Evolutionary conservation across 2,329 filamentous ascomycete species (phyloP).

Genomic region (Paracoccidioides lutzii): DNA sequence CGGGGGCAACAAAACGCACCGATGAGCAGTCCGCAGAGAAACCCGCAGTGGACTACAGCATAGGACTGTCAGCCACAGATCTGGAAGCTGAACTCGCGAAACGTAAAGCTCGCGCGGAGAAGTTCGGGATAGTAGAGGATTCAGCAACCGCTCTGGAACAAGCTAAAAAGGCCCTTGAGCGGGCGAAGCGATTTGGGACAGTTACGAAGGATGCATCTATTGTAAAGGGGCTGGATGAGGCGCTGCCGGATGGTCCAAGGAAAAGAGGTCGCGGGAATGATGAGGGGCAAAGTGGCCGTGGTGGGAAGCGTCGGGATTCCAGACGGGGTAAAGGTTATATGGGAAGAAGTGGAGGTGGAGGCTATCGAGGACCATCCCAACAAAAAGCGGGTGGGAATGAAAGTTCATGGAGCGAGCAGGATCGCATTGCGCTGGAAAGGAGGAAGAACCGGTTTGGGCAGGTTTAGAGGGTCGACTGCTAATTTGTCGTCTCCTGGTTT

Average conservation of each 20-base stretch:
- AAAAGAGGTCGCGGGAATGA: slow-evolving; percentile 28
- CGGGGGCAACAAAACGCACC: slow-evolving; percentile 9
- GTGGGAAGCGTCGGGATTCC: slow-evolving; percentile 30
- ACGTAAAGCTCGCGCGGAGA: slow-evolving; percentile 37
- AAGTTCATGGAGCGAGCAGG: slow-evolving; percentile 27
- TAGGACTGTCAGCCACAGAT: slow-evolving; percentile 31
- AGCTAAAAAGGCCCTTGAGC: slow-evolving; percentile 32
- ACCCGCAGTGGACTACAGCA: slow-evolving; percentile 27
- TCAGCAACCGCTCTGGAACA: slow-evolving; percentile 27
- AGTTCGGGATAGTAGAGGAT: slow-evolving; percentile 35
- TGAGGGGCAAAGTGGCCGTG: slow-evolving; percentile 25
- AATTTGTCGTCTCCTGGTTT: neutral
- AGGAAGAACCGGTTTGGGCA: slow-evolving; percentile 35
- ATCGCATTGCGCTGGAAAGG: slow-evolving; percentile 32
- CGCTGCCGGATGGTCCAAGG: slow-evolving; percentile 29
- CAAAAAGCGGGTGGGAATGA: slow-evolving; percentile 1
- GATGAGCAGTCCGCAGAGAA: slow-evolving; percentile 12
- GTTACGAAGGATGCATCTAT: slow-evolving; percentile 12
- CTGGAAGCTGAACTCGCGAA: slow-evolving; percentile 36
- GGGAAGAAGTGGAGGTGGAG: slow-evolving; percentile 8
- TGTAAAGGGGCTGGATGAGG: slow-evolving; percentile 34
- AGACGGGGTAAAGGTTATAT: slow-evolving; percentile 14
- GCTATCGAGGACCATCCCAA: slow-evolving; percentile 12
- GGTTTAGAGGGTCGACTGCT: neutral
- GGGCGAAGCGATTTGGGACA: slow-evolving; percentile 36